Conservation (phyloP, 176 grass and related monocot genomes). For the Oryza meridionalis region DNA sequence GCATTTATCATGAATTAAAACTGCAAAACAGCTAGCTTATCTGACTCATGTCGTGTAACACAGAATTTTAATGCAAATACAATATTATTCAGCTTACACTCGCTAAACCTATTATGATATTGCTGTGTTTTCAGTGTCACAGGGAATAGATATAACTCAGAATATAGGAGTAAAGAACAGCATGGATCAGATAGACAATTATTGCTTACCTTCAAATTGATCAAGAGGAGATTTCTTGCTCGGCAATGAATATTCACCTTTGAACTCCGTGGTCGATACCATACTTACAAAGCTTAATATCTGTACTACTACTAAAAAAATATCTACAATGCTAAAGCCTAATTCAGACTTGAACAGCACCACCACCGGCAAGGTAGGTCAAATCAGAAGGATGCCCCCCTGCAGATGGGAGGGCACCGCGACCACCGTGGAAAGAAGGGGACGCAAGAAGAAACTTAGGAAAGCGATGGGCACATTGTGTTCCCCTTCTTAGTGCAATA, state of each 20-base stretch:
- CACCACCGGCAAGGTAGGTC: constrained; percentile 78
- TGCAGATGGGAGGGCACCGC: constrained; percentile 88
- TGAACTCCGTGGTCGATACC: constrained; percentile 55
- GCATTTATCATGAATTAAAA: constrained; percentile 29
- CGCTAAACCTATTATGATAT: neutral
- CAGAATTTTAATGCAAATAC: neutral
- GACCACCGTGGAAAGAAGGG: constrained; percentile 85
- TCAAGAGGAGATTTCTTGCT: constrained; percentile 48
- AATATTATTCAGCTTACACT: neutral
- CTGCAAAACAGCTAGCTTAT: constrained; percentile 2
- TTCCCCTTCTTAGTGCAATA: constrained; percentile 49
- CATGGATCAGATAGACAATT: constrained; percentile 33
- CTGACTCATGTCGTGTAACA: neutral
- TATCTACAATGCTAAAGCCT: constrained; percentile 40
- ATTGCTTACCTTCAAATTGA: constrained; percentile 51
- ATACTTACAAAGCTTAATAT: constrained; percentile 49
- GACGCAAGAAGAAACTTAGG: constrained; percentile 85
- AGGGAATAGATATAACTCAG: neutral
- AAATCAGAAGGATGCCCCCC: constrained; percentile 92
- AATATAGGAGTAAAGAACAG: neutral
- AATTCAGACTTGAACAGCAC: constrained; percentile 53
- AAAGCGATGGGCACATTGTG: constrained; percentile 55
- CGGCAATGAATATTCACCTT: constrained; percentile 42
- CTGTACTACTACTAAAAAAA: constrained; percentile 39
- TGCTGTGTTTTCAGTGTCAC: neutral